Evolutionary conservation across 169 alveolate species (phyloP).

Genomic region (Neospora caninum): DNA sequence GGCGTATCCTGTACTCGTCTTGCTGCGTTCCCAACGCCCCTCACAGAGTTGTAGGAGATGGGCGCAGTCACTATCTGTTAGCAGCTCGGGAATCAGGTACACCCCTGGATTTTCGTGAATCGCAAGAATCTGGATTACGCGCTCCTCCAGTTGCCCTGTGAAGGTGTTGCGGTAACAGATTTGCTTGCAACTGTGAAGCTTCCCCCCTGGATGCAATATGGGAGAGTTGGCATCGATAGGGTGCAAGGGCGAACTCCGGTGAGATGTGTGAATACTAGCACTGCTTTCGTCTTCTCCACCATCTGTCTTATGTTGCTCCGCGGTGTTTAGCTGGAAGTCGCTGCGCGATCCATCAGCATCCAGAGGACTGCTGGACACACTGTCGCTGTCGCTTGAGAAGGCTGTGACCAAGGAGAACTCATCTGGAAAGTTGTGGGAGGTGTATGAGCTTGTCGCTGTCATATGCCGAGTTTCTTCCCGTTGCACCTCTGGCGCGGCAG

Average conservation of each 20-base stretch:
- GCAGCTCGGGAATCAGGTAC: conserved; percentile 40
- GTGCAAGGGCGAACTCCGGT: neutral
- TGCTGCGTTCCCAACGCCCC: conserved; percentile 65
- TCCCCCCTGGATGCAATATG: neutral
- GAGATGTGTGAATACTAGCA: neutral
- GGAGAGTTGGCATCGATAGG: neutral
- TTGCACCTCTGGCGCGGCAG: neutral
- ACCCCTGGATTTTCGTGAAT: conserved; percentile 56
- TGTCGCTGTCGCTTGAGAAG: neutral
- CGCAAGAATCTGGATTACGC: conserved; percentile 42
- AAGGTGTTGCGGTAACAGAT: neutral
- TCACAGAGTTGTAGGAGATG: conserved; percentile 50
- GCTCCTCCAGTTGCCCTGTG: neutral
- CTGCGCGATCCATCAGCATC: neutral
- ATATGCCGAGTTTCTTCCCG: neutral
- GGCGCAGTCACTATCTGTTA: conserved; percentile 52
- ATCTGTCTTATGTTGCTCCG: too few species aligned
- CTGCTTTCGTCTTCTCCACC: neutral
- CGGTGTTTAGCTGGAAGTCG: too few species aligned
- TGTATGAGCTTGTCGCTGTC: neutral
- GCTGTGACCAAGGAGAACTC: neutral
- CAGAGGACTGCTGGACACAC: neutral
- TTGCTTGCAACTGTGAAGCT: neutral
- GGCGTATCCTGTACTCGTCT: conserved; percentile 60
- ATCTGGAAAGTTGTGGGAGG: neutral